Conservation (phyloP, 257 asterid genomes). For the Solanum chiquidenum region DNA sequence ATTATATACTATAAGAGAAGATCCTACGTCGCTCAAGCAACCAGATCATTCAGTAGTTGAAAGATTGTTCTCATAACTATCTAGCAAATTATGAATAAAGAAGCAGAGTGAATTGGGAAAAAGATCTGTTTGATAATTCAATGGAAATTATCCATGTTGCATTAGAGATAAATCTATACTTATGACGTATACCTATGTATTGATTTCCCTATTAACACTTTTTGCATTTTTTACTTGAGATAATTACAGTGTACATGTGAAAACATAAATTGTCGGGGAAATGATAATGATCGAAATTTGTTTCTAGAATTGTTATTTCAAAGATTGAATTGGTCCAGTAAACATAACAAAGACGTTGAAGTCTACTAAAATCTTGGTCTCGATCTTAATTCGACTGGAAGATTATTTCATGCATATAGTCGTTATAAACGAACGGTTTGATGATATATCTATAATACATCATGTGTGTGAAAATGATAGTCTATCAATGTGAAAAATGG, state of each 20-base stretch:
- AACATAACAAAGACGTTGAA: background rate
- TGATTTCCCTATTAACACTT: background rate
- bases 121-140: background rate
- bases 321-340: background rate
- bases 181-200: background rate
- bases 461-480: background rate
- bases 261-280: background rate
- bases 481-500: background rate
- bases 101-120: background rate
- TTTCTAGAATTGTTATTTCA: background rate
- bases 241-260: background rate
- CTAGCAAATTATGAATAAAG: background rate
- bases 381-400: background rate
- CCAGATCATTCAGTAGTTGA: background rate
- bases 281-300: background rate
- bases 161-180: background rate
- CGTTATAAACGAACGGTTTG: background rate
- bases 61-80: background rate
- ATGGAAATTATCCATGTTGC: background rate
- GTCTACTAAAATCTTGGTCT: background rate
- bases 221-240: background rate
- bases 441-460: background rate
- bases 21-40: background rate
- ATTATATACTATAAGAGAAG: background rate
- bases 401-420: background rate